phyloP scores from a whole-genome alignment of 2,329 filamentous ascomycete species.

The Fusarium sp. region DNA sequence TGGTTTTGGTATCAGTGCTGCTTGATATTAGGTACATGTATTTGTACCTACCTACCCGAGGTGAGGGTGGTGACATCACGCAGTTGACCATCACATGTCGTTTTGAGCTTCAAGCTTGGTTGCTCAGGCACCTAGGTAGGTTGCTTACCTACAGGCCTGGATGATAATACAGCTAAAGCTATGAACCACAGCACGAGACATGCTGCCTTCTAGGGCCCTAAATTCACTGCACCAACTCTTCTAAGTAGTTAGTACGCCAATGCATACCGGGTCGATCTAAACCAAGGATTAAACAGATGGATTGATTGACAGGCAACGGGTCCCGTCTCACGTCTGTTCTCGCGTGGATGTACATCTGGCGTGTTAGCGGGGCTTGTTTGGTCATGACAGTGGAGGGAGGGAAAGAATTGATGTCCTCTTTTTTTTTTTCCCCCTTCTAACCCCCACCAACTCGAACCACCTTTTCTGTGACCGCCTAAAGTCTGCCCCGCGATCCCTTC shows the following conservation, averaged over 20 bases:
- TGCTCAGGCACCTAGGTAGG: neutral
- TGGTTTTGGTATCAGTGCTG: neutral
- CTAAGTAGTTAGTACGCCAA: neutral
- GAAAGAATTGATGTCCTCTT: slow-evolving; percentile 7
- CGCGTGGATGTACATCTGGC: neutral
- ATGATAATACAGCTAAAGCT: neutral
- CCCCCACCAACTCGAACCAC: slow-evolving; percentile 25
- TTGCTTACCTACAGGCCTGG: neutral
- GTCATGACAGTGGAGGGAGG: slow-evolving; percentile 19
- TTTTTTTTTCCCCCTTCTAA: neutral
- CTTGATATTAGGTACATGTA: neutral
- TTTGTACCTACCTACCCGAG: neutral
- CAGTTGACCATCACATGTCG: neutral
- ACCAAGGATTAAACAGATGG: neutral
- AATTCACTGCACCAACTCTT: neutral
- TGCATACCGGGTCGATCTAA: neutral
- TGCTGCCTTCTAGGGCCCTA: neutral
- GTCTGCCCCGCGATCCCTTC: slow-evolving; percentile 34
- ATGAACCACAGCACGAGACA: neutral
- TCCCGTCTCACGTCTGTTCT: neutral
- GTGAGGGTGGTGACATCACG: slow-evolving; percentile 26
- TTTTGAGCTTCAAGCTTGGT: neutral
- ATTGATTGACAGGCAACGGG: neutral
- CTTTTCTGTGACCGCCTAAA: slow-evolving; percentile 25
- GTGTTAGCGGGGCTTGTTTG: neutral